Base-by-base conservation (phyloP, 768 basidiomycete genomes). In the Tremella fuciformis region DNA sequence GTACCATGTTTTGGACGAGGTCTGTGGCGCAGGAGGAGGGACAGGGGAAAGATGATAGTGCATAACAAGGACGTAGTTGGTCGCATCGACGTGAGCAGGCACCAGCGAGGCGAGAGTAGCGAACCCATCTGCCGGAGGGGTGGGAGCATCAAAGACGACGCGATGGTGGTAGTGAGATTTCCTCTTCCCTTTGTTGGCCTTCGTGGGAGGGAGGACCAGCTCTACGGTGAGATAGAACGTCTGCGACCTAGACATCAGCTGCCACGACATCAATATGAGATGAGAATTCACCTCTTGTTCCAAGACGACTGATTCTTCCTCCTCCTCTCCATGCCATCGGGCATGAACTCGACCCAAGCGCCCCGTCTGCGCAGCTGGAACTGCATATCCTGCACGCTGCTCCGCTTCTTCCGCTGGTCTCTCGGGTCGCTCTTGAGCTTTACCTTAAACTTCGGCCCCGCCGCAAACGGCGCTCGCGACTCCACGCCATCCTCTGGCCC, bases 301-400 rank as follows among this genome's bases (percentile, higher is more conserved):
- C 88, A 92, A 21, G 80, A 82, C 7, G 90, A 91, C 73, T 90
- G 88, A 73, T 93, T 96, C 55, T 81, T 64, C 65, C 81, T 86
- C 58, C 85, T 80, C 60, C 84, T 80, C 63, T 87, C 86, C 91
- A 96, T 96, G 13, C 91, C 91, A 25, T 81, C 72, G 0, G 91
- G 85, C 42, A 93, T 81, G 55, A 89, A 65, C 47, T 88, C 88
- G 77, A 91, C 81, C 44, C 86, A 84, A 62, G 91, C 85, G 46
- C 86, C 86, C 61, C 82, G 77, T 34, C 78, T 75, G 59, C 85
- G 85, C 25, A 93, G 82, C 71, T 88, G 84, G 74, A 81, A 81
- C 74, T 82, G 85, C 58, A 93, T 76, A 4, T 83, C 67, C 64
- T 89, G 86, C 55, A 85, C 80, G 77, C 88, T 91, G 41, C 82